Evolutionary conservation across 106 monocot species (phyloP).

Genomic region (Apostasia shenzhenica): DNA sequence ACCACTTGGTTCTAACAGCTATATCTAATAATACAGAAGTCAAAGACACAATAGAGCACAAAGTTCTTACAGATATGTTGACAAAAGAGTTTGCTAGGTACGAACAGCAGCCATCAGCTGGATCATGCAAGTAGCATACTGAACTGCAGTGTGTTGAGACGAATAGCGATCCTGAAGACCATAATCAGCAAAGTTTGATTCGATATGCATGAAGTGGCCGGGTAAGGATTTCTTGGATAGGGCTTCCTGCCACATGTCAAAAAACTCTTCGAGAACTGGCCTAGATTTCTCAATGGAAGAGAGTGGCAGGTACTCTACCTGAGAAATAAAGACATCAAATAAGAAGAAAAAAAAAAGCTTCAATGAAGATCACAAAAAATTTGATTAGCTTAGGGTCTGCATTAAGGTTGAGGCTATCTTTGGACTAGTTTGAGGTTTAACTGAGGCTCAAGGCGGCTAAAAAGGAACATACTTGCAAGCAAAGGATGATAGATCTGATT

Average conservation of each 20-base stretch:
- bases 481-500: too few species aligned
- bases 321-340: slow-evolving; percentile 9
- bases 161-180: slow-evolving; percentile 71
- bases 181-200: slow-evolving; percentile 69
- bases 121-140: slow-evolving; percentile 69
- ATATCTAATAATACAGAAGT: too few species aligned
- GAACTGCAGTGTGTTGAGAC: slow-evolving; percentile 80
- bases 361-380: neutral
- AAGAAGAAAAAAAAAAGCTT: neutral
- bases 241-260: slow-evolving; percentile 80
- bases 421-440: too few species aligned
- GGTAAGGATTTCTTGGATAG: slow-evolving; percentile 71
- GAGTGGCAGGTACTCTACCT: slow-evolving; percentile 89
- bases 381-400: neutral
- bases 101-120: slow-evolving; percentile 77
- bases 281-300: slow-evolving; percentile 80
- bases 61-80: too few species aligned
- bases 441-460: too few species aligned
- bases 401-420: too few species aligned
- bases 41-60: too few species aligned
- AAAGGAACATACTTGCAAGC: too few species aligned
- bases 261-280: slow-evolving; percentile 75
- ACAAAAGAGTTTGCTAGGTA: slow-evolving; percentile 15
- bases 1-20: too few species aligned
- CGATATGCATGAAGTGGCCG: slow-evolving; percentile 75